Percentiles rank a stretch among this genome's conserved stretches.
phyloP scores from a whole-genome alignment of 2,329 filamentous ascomycete species.

The Penicillium sp. region DNA sequence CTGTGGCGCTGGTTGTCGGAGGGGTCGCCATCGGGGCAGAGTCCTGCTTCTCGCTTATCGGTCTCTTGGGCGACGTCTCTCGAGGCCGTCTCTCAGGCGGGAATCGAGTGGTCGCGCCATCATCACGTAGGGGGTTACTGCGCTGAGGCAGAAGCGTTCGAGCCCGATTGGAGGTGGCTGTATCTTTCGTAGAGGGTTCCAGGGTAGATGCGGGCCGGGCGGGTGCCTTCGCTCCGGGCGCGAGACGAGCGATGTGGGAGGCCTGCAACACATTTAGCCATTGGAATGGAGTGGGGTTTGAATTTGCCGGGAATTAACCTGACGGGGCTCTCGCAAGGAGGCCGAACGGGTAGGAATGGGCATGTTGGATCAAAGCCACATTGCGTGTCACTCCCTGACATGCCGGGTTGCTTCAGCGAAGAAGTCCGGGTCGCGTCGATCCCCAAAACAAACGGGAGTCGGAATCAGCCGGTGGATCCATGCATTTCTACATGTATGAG shows the following conservation, averaged over 20 bases:
- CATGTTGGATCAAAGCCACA: slow-evolving; percentile 26
- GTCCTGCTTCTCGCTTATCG: slow-evolving; percentile 4
- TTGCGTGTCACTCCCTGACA: background rate
- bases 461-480: background rate
- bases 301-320: slow-evolving; percentile 13
- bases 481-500: too few species aligned
- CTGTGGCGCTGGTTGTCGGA: background rate
- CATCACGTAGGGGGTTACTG: slow-evolving; percentile 21
- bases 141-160: slow-evolving; percentile 36
- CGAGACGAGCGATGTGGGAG: slow-evolving; percentile 25
- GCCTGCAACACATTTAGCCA: slow-evolving; percentile 18
- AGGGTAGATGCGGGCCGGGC: slow-evolving; percentile 10
- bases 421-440: background rate
- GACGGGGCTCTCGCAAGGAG: slow-evolving; percentile 37
- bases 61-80: slow-evolving; percentile 16
- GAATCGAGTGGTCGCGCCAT: slow-evolving; percentile 17
- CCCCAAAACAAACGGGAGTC: background rate
- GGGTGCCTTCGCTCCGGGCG: slow-evolving; percentile 15
- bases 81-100: slow-evolving; percentile 22
- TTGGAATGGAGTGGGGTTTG: slow-evolving; percentile 16
- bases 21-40: background rate
- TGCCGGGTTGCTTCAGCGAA: background rate
- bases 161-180: slow-evolving; percentile 20
- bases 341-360: slow-evolving; percentile 41
- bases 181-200: slow-evolving; percentile 15